Conservation (phyloP, 2,329 filamentous ascomycete species). For the Kalmusia sp. region DNA sequence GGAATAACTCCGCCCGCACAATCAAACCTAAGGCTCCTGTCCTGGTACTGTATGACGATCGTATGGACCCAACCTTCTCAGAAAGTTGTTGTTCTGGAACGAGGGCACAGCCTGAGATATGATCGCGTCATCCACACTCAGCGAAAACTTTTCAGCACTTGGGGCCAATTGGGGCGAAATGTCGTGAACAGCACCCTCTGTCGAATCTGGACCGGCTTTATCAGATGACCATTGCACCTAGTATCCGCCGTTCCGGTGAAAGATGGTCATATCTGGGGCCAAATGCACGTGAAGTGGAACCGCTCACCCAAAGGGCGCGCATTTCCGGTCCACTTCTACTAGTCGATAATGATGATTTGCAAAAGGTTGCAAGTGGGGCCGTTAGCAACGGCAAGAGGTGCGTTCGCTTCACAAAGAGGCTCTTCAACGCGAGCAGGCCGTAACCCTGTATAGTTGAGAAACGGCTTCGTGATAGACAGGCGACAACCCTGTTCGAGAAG, state of each 20-base stretch:
- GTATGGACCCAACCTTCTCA: too few relatives aligned
- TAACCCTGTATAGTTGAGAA: not conserved
- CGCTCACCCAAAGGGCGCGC: not conserved
- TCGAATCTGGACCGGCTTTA: not conserved
- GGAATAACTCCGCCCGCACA: too few relatives aligned
- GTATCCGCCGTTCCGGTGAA: conserved; percentile 2
- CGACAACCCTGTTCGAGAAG: not conserved
- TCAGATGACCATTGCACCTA: not conserved
- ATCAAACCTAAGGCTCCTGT: too few relatives aligned
- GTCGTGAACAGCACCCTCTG: not conserved
- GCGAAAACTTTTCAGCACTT: not conserved
- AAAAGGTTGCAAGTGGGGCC: not conserved
- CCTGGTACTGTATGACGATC: too few relatives aligned
- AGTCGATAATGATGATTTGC: not conserved
- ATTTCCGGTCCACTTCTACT: not conserved
- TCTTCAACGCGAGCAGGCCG: too few relatives aligned
- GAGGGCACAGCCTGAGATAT: not conserved
- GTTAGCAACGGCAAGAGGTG: not conserved
- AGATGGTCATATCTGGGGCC: not conserved
- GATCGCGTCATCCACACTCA: not conserved
- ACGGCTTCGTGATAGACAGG: not conserved
- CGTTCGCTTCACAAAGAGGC: not conserved
- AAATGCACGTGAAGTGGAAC: conserved; percentile 7
- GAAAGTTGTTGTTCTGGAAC: too few relatives aligned
- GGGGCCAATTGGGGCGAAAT: conserved; percentile 4